Conservation (phyloP, 352 stramenopile species). For the Aphanomyces stellatus region DNA sequence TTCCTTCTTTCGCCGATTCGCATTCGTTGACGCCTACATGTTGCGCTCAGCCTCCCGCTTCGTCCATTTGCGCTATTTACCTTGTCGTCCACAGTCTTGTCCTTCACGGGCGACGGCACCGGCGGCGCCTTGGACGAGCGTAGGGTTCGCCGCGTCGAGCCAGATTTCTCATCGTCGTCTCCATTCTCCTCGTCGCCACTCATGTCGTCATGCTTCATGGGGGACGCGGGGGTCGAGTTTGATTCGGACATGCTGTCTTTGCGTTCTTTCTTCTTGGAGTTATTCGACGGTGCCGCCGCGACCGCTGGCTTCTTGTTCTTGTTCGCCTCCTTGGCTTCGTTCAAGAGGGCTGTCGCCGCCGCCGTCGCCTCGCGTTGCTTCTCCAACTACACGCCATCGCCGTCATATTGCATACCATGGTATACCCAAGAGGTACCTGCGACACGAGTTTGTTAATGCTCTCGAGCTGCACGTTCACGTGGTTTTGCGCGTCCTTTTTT, state of each 20-base stretch:
- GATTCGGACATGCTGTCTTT: slow-evolving; percentile 10
- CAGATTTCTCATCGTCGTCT: slow-evolving; percentile 6
- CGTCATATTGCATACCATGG: not conserved
- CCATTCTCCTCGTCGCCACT: not conserved
- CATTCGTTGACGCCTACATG: not conserved
- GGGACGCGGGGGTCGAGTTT: not conserved
- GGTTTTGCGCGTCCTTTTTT: slow-evolving; percentile 61
- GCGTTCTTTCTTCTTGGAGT: slow-evolving; percentile 13
- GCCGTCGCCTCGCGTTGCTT: slow-evolving; percentile 12
- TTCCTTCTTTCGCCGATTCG: slow-evolving; percentile 17
- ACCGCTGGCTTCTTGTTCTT: slow-evolving; percentile 1
- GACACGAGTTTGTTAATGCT: slow-evolving; percentile 76
- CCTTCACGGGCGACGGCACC: not conserved
- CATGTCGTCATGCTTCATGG: not conserved
- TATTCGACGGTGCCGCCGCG: not conserved
- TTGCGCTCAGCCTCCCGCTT: too few relatives aligned
- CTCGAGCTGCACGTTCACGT: slow-evolving; percentile 68
- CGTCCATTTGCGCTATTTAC: too few relatives aligned
- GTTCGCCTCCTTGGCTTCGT: not conserved
- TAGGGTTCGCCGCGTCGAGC: not conserved
- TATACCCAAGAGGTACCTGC: slow-evolving; percentile 29
- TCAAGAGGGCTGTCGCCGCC: not conserved
- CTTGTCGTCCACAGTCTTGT: slow-evolving; percentile 1
- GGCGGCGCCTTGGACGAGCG: not conserved
- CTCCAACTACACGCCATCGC: slow-evolving; percentile 1